Evolutionary conservation across 345 rosid genomes (phyloP), one percentile per base, ranked within the genome.

Genomic region (Excoecaria cochinchinensis): DNA sequence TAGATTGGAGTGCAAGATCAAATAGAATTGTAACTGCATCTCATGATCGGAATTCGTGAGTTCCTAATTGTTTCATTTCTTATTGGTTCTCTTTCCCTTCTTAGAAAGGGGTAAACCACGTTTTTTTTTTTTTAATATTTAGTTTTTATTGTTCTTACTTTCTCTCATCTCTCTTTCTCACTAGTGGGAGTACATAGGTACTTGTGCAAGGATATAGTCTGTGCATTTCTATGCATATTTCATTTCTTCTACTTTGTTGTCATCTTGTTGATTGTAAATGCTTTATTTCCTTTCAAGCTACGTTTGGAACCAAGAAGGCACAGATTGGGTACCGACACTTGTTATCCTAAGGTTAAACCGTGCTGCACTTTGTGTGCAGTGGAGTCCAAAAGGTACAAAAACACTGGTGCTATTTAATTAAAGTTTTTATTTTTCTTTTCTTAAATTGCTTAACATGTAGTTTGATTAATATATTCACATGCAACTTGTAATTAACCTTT

Each of bases 31-130:
- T 95, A 24, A 91, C 92, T 22, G 97, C 91, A 42, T 93, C 98
- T 51, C 98, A 95, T 80, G 99, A 93, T 80, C 88, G 98, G 77
- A 91, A 91, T 88, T 93, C 99, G 98, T 95, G 80, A 91, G 98
- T 89, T 67, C 65, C 79, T 79, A 71, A 61, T 58, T 60, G 31
- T 56, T 70, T 79, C 36, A 40, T 31, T 7, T 19, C 19, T n/a
- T 74, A 19, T 3, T 47, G 22, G 17, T 25, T 17, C 16, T 58
- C 31, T 57, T 25, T 57, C 3, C 42, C 25, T 7, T 3, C 46
- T 42, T 8, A 22, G 15, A 56, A 36, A 3, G 10, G 31, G 16
- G 16, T 2, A 38, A 31, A 52, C 2, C 8, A 6, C 38, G 59
- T 70, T 57, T 10, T 71, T n/a, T 64, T 4, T 15, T 66, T 66